Evolutionary conservation across 306 rosid species (phyloP).

Genomic region (Pterocarpus macrocarpus): DNA sequence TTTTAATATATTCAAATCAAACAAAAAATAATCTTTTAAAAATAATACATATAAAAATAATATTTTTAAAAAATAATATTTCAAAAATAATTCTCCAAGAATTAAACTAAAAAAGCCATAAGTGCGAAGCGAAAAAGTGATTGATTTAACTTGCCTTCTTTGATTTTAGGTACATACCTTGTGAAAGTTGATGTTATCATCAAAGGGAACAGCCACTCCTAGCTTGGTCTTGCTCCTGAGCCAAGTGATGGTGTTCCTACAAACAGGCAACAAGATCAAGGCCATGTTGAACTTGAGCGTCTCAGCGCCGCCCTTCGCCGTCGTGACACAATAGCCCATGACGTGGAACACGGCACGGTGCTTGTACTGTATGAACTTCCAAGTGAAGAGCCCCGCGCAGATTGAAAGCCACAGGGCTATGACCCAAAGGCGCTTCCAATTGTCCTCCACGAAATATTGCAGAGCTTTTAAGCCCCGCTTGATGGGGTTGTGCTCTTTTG

Average conservation of each 20-base stretch:
- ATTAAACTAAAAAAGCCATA: too few species aligned
- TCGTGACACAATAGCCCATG: constrained; percentile 89
- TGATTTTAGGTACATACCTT: constrained; percentile 52
- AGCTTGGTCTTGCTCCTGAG: constrained; percentile 76
- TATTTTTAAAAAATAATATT: too few species aligned
- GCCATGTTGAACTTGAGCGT: constrained; percentile 92
- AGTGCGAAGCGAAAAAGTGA: too few species aligned
- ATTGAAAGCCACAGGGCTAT: constrained; percentile 70
- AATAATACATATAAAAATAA: too few species aligned
- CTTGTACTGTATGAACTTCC: constrained; percentile 84
- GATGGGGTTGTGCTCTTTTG: constrained; percentile 78
- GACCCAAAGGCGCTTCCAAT: constrained; percentile 86
- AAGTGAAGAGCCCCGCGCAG: constrained; percentile 73
- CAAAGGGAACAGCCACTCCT: constrained; percentile 71
- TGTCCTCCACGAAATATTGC: constrained; percentile 74
- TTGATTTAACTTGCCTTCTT: too few species aligned
- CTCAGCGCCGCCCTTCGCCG: constrained; percentile 88
- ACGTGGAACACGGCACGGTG: constrained; percentile 69
- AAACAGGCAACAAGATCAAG: constrained; percentile 77
- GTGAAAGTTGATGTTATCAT: constrained; percentile 88
- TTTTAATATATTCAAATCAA: too few species aligned
- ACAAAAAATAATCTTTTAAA: too few species aligned
- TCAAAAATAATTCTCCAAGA: too few species aligned
- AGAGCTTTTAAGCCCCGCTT: constrained; percentile 53
- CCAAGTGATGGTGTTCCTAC: constrained; percentile 90